Base-by-base conservation (phyloP, 2,329 filamentous ascomycete genomes). In the Penicillium digitatum region DNA sequence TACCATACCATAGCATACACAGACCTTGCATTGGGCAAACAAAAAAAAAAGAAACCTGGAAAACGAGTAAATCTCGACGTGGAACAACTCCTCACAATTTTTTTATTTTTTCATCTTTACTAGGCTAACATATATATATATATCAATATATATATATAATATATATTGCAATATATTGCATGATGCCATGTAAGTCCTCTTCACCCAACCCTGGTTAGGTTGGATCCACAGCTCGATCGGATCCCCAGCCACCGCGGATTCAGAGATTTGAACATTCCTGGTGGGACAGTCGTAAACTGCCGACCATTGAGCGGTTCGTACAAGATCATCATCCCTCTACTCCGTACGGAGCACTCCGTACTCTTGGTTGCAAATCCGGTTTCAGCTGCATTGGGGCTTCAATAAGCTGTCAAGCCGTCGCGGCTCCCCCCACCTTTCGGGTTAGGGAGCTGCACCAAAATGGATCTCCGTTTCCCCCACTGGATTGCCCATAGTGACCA, bases 161-260 rank as follows among this genome's bases (percentile, higher is more conserved):
- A 27, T 40, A 40, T 29, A 42, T 34, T 40, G 5, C 35, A n/a
- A 11, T 53, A 42, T 45, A 51, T 40, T 45, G 39, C 32, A 45
- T 45, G 47, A 53, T 39, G 37, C 37, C n/a, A 54, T 42, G 38
- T 16, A 52, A 16, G 2, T 4, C 20, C 22, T 45, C 26, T 29
- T 31, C 10, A 27, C 18, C 47, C 39, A 54, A 55, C 47, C 40
- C 40, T 22, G 18, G 22, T 40, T 34, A 32, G 56, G 50, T 47
- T 63, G 59, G 61, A 62, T 55, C 55, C 47, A 59, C 58, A 62
- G 57, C 62, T 61, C 50, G 46, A 59, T 57, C 58, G 53, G 37
- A 38, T 57, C 50, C 61, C 62, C 62, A 65, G 62, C 62, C 62
- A 65, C 62, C 62, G 26, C 48, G 16, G 50, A 57, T 60, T 56